These are phyloP conservation scores for Fagopyrum tataricum DNA, from an alignment of 148 eudicot genomes.

Conservation along the genomic window DNA sequence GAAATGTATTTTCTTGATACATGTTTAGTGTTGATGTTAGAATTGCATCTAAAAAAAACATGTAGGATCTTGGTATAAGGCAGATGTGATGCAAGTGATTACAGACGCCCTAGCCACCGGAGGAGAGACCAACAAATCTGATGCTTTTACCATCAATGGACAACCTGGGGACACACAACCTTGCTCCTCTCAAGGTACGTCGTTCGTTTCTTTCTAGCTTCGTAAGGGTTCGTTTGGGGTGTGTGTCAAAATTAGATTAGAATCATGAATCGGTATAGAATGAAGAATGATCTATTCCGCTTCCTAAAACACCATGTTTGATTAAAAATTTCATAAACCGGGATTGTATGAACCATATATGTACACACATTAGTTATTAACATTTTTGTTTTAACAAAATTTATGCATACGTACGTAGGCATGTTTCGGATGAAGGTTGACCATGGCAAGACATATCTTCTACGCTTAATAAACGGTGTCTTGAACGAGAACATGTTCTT, in stretches of 20 bases:
- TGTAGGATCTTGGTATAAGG: constrained; percentile 22
- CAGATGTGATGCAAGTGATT: constrained; percentile 22
- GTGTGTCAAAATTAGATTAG: too few species aligned
- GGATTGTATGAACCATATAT: background rate
- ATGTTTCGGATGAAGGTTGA: constrained; percentile 16
- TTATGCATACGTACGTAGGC: constrained; percentile 1
- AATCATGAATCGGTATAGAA: too few species aligned
- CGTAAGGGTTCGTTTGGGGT: too few species aligned
- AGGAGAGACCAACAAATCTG: constrained; percentile 17
- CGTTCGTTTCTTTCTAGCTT: too few species aligned
- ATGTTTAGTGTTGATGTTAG: too few species aligned
- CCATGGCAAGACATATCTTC: constrained; percentile 26
- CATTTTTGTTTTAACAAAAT: too few species aligned
- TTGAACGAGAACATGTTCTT: constrained; percentile 27
- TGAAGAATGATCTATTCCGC: too few species aligned
- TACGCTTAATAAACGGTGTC: constrained; percentile 21
- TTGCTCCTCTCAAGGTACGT: constrained; percentile 22
- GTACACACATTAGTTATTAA: too few species aligned
- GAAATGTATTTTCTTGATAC: too few species aligned
- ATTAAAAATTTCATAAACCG: background rate
- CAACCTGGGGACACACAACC: constrained; percentile 25
- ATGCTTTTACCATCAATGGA: constrained; percentile 30
- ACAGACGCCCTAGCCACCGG: constrained; percentile 13
- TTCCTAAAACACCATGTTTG: too few species aligned
- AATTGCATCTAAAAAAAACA: too few species aligned